These are phyloP conservation scores for Ophiostoma pallidulum DNA, from an alignment of 2,329 filamentous ascomycete genomes.

Conservation along the genomic window DNA sequence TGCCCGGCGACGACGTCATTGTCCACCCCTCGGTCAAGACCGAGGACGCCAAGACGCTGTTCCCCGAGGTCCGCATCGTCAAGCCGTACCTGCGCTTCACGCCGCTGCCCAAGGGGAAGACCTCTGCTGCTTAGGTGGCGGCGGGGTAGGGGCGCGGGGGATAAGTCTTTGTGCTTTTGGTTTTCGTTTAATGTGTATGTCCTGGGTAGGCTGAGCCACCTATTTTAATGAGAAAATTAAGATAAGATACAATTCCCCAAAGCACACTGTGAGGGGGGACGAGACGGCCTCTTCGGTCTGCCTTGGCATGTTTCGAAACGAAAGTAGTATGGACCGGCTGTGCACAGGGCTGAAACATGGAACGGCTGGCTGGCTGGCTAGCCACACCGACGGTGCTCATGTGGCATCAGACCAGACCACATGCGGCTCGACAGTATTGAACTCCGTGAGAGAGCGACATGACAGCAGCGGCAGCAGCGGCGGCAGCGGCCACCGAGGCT, in stretches of 20 bases:
- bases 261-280: no score
- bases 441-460: no score
- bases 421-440: no score
- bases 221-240: conserved; percentile 1
- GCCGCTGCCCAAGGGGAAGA: conserved; percentile 43
- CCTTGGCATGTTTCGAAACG: not conserved
- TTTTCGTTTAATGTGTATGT: conserved; percentile 3
- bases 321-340: conserved; percentile 1
- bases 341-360: conserved; percentile 6
- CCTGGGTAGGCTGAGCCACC: not conserved
- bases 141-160: not conserved
- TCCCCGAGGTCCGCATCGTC: conserved; percentile 63
- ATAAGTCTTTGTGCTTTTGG: no score
- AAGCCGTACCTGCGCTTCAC: conserved; percentile 71
- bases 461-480: no score
- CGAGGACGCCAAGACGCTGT: conserved; percentile 78
- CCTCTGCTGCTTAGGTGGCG: conserved; percentile 7
- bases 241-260: not conserved
- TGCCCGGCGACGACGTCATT: conserved; percentile 82
- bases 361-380: not conserved
- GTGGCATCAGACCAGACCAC: no score
- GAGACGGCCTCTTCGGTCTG: not conserved
- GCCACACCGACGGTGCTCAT: no score
- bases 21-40: conserved; percentile 76
- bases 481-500: no score